phyloP scores from a whole-genome alignment of 768 basidiomycete species.

The Leccinellum albellum region DNA sequence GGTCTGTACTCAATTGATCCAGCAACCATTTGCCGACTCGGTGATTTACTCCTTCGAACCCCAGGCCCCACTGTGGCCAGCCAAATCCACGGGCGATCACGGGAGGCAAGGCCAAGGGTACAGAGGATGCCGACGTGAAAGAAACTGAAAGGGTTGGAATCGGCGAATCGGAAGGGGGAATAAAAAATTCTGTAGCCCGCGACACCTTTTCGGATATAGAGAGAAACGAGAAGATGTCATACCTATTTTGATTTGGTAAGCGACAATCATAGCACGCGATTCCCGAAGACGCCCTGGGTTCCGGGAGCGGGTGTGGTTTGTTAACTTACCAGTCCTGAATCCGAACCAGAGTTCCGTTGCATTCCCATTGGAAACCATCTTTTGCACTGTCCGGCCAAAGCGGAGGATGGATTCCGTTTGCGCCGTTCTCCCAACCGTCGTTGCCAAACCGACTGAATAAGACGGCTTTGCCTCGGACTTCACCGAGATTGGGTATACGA shows the following conservation, averaged over 20 bases:
- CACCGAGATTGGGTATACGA: constrained; percentile 72
- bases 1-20: constrained; percentile 36
- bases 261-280: not conserved
- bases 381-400: constrained; percentile 79
- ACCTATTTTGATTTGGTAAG: constrained; percentile 46
- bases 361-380: constrained; percentile 75
- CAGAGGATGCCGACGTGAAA: constrained; percentile 75
- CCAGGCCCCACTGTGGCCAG: constrained; percentile 71
- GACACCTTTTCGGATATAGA: constrained; percentile 79
- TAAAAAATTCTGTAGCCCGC: constrained; percentile 51
- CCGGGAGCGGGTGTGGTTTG: not conserved
- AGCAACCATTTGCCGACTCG: constrained; percentile 72
- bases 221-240: constrained; percentile 73
- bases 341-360: constrained; percentile 62
- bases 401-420: constrained; percentile 83
- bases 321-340: constrained; percentile 78
- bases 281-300: not conserved
- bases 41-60: constrained; percentile 83
- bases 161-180: constrained; percentile 35
- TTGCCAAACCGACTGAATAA: constrained; percentile 79
- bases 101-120: constrained; percentile 79
- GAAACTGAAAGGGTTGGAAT: constrained; percentile 63
- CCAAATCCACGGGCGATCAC: constrained; percentile 79
- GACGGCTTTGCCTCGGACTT: constrained; percentile 82
- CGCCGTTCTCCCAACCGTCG: constrained; percentile 66